These are phyloP conservation scores for Phialophora macrospora DNA, from an alignment of 2,329 filamentous ascomycete genomes.

Conservation along the genomic window DNA sequence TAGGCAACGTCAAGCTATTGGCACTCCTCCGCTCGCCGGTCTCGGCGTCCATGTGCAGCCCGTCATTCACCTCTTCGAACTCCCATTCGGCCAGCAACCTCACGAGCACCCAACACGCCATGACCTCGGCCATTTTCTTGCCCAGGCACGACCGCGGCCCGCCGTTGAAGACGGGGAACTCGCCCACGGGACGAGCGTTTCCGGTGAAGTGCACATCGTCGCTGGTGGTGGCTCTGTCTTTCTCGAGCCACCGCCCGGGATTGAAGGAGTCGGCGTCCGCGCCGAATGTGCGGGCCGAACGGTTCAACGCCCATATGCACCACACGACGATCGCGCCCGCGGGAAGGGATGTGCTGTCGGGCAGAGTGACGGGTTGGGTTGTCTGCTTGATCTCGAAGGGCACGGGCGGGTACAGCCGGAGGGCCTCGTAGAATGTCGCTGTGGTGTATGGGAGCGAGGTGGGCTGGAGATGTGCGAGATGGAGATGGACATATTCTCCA, in stretches of 20 bases:
- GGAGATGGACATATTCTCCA: no score
- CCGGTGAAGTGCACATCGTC: conserved; percentile 5
- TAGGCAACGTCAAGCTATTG: conserved; percentile 67
- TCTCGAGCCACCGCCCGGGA: conserved; percentile 59
- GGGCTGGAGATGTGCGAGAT: conserved; percentile 48
- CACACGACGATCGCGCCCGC: conserved; percentile 62
- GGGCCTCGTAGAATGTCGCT: conserved; percentile 64
- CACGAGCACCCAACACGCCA: conserved; percentile 63
- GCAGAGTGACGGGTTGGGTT: conserved; percentile 56
- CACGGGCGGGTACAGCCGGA: conserved; percentile 67
- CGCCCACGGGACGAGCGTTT: conserved; percentile 50
- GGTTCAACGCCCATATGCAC: conserved; percentile 69
- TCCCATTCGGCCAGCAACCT: conserved; percentile 58
- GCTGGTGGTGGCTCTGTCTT: conserved; percentile 40
- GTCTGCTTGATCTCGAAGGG: conserved; percentile 70
- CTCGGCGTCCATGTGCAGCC: conserved; percentile 8
- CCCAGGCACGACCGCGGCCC: conserved; percentile 66
- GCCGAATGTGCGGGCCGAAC: conserved; percentile 63
- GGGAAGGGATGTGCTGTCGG: conserved; percentile 54
- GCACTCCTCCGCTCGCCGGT: conserved; percentile 58
- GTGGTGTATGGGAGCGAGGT: conserved; percentile 60
- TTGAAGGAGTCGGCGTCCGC: conserved; percentile 60
- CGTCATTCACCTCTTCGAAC: conserved; percentile 46
- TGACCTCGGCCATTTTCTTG: conserved; percentile 67
- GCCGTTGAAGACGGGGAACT: conserved; percentile 70